These are phyloP conservation scores for Draba incana DNA, from an alignment of 345 rosid species.

Conservation along the genomic window DNA sequence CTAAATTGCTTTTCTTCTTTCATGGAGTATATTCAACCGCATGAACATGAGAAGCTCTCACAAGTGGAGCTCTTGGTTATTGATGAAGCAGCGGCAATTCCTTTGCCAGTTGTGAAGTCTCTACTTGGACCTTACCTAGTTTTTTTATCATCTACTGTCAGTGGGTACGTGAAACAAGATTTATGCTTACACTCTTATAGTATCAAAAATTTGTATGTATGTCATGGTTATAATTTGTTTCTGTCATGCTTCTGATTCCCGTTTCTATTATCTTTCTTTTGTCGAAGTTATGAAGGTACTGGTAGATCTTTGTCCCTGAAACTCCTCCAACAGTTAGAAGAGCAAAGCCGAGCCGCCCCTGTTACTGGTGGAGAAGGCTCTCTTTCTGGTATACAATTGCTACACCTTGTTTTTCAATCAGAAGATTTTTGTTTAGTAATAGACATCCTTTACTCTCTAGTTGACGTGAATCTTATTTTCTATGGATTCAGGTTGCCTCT, in stretches of 20 bases:
- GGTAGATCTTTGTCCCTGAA: constrained; percentile 96
- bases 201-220: background rate
- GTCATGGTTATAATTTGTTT: constrained; percentile 15
- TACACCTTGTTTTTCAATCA: constrained; percentile 18
- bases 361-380: constrained; percentile 67
- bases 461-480: constrained; percentile 15
- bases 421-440: constrained; percentile 8
- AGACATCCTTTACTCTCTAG: background rate
- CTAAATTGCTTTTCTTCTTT: constrained; percentile 22
- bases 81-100: constrained; percentile 99
- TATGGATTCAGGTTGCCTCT: constrained; percentile 68
- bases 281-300: constrained; percentile 91
- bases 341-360: constrained; percentile 66
- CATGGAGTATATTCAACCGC: constrained; percentile 92
- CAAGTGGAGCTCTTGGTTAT: constrained; percentile 94
- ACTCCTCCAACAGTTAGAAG: constrained; percentile 90
- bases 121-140: constrained; percentile 92
- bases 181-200: constrained; percentile 29
- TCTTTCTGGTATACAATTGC: constrained; percentile 60
- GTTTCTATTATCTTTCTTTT: constrained; percentile 18
- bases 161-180: constrained; percentile 66
- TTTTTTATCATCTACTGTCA: constrained; percentile 95
- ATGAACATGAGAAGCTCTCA: constrained; percentile 92
- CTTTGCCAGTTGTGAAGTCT: constrained; percentile 90
- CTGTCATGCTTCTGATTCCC: constrained; percentile 16